Conservation (phyloP, 306 rosid species). For the Ammopiptanthus mongolicus region DNA sequence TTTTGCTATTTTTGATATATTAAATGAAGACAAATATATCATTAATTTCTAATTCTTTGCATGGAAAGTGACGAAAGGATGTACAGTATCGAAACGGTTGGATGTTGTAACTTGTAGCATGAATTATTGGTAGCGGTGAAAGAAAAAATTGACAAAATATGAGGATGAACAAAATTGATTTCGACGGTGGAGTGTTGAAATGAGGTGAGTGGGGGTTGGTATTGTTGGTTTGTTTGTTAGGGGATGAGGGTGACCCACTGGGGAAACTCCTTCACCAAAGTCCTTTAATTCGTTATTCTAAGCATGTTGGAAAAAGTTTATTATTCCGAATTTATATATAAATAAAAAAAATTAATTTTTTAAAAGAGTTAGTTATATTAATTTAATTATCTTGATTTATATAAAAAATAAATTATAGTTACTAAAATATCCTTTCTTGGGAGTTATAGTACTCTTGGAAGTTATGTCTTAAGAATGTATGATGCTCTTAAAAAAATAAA, state of each 20-base stretch:
- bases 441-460: no score
- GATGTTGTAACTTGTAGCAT: background rate
- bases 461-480: no score
- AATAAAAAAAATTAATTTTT: no score
- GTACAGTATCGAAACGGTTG: background rate
- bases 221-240: background rate
- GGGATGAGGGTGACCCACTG: constrained; percentile 17
- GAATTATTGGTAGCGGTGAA: background rate
- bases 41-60: background rate
- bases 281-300: background rate
- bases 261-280: constrained; percentile 15
- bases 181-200: background rate
- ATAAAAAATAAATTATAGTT: no score
- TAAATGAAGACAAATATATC: background rate
- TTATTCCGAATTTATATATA: no score
- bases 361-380: no score
- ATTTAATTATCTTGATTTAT: no score
- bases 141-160: background rate
- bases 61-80: background rate
- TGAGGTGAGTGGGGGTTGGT: constrained; percentile 12
- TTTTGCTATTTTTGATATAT: background rate
- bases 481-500: no score
- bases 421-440: no score
- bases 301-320: no score
- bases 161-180: background rate